A percentile compares a stretch with the other conserved stretches of the same genome.
Conservation (phyloP, 2,329 filamentous ascomycete species). For the Knufia fluminis region DNA sequence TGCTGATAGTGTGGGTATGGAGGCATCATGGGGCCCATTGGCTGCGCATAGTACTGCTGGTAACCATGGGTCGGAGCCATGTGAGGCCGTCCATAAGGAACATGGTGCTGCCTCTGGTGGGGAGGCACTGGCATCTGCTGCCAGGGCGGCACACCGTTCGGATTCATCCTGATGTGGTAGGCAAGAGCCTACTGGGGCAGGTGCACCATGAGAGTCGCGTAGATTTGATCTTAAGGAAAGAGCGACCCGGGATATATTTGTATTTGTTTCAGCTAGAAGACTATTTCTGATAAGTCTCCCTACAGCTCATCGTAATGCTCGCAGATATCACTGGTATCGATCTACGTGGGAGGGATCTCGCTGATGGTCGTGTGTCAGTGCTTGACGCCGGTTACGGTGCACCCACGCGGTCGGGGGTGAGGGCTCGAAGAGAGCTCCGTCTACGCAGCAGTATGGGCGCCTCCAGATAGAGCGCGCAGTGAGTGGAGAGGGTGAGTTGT, state of each 20-base stretch:
- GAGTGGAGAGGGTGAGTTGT: neutral
- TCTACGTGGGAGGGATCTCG: neutral
- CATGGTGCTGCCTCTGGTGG: conserved; percentile 36
- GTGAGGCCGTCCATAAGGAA: conserved; percentile 38
- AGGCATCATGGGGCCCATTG: conserved; percentile 44
- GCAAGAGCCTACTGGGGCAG: conserved; percentile 2
- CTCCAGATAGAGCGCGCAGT: neutral
- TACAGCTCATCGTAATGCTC: neutral
- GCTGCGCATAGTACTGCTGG: conserved; percentile 48
- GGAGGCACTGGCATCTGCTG: neutral
- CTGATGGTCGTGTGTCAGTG: neutral
- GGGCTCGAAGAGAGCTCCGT: neutral
- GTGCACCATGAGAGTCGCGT: conserved; percentile 2
- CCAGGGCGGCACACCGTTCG: conserved; percentile 19
- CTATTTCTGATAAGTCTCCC: neutral
- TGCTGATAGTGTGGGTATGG: conserved; percentile 37
- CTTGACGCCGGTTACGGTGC: neutral
- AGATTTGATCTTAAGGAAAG: neutral
- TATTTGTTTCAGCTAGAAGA: neutral
- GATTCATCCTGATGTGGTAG: conserved; percentile 13
- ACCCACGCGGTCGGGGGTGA: neutral
- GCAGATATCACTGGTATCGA: neutral
- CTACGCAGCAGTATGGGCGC: neutral
- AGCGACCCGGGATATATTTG: neutral
- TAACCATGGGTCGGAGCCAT: conserved; percentile 52